Base-by-base conservation (phyloP, 2,329 filamentous ascomycete genomes). In the Alternaria brassicicola region DNA sequence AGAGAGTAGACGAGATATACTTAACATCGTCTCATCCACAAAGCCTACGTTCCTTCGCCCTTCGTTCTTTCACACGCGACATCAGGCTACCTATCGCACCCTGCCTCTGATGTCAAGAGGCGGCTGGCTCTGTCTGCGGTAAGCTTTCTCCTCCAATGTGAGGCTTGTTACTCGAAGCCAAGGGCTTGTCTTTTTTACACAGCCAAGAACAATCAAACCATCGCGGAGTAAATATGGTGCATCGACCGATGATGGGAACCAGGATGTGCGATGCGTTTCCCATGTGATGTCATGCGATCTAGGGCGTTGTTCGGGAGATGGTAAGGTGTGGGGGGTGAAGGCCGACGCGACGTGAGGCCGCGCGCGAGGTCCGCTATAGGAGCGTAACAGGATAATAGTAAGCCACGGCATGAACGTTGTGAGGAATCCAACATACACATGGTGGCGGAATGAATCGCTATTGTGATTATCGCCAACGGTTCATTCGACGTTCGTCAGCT, bases 61-160 rank as follows among this genome's bases (percentile, higher is more conserved):
- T 30, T 35, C 12, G 19, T 42, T 23, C 28, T 33, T 25, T 6
- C 19, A 36, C 12, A 54, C 30, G 28, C 33, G 45, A 50, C 17
- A 28, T 54, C 38, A 56, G 38, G 30, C 26, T 52, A n/a, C 39
- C 41, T 26, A 7, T 15, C 15, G 19, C 26, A 8, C 60, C 17
- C 49, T 59, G 50, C 52, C 63, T 41, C 55, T 65, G 58, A 65
- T 53, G 43, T 65, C 63, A 65, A 60, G 31, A 62, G 19, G 48
- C 54, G 53, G 38, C 52, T 58, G 62, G 57, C 51, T 65, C 62
- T 56, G 33, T 57, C 49, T 56, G 36, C 31, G 42, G 28, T 48
- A 51, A 41, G 49, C 60, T 59, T 65, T 49, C 39, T 35, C 56
- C 57, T 55, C 64, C 64, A 66, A 66, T 65, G 52, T 57, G 26